phyloP scores from a whole-genome alignment of 352 stramenopile genomes.

The Globisporangium paddicum region DNA sequence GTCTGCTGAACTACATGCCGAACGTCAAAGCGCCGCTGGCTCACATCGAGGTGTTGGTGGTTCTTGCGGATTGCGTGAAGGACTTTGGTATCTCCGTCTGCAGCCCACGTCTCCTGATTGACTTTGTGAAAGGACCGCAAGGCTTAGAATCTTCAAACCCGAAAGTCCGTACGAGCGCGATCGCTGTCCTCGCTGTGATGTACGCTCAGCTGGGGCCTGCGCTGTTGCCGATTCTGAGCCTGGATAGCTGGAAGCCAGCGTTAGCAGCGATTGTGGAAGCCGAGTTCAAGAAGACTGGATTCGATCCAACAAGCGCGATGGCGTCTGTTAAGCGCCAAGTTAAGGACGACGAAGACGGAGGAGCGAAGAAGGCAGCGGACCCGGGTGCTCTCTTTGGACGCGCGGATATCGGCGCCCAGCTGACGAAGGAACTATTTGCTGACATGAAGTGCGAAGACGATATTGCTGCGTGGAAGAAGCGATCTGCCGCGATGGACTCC shows the following conservation, averaged over 20 bases:
- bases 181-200: constrained; percentile 66
- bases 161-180: constrained; percentile 68
- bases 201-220: constrained; percentile 81
- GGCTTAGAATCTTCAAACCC: constrained; percentile 78
- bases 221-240: constrained; percentile 69
- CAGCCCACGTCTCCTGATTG: constrained; percentile 64
- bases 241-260: constrained; percentile 84
- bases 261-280: constrained; percentile 67
- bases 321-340: constrained; percentile 60
- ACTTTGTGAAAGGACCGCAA: constrained; percentile 67
- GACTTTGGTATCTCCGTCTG: constrained; percentile 77
- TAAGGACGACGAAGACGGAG: constrained; percentile 55
- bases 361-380: constrained; percentile 28
- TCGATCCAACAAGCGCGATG: constrained; percentile 53
- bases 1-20: constrained; percentile 69
- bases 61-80: constrained; percentile 61
- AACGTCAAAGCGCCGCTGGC: constrained; percentile 77
- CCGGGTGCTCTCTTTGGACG: constrained; percentile 62
- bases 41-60: constrained; percentile 62
- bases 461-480: constrained; percentile 84
- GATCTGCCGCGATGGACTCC: constrained; percentile 72
- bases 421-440: constrained; percentile 84
- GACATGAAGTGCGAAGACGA: constrained; percentile 85
- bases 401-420: constrained; percentile 69
- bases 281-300: constrained; percentile 83